Evolutionary conservation across 2,329 filamentous ascomycete species (phyloP), one percentile per base, ranked within the genome.

Genomic region (Arthroderma sp.): DNA sequence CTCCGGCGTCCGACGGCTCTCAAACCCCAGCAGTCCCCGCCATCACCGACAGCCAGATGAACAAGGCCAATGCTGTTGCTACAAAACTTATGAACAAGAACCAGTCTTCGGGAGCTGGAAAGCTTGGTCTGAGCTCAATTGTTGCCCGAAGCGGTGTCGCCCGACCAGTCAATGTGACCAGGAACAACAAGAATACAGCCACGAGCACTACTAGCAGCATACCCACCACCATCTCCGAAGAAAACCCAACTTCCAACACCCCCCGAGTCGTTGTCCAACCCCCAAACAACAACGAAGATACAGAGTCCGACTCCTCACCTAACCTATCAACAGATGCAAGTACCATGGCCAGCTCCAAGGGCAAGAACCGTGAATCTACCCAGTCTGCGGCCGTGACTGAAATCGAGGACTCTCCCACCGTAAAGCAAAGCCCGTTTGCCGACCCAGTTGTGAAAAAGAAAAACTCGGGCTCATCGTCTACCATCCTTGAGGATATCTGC

Each of bases 21-120:
- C 59, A 67, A 8, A 71, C 82, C 11, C 85, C 85, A 3, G 84
- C 85, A 0, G 80, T 89, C 4, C 83, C 84, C 5, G 69, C 70
- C 46, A 79, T 91, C 54, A 80, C 87, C 55, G 52, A 59, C 8
- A 58, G 64, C 3, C 64, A 66, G 44, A 53, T 68, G 5, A 59
- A 61, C 44, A 66, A 63, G 47, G 62, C 64, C 6, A 59, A 59
- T 8, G 55, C 57, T 8, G 47, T 61, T 22, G 53, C 57, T n/a
- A 51, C 55, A 8, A 55, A 45, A 37, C 32, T 34, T 11, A 15
- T 44, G 11, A 41, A 45, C 11, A 27, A 37, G n/a, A 22, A 22
- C 15, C 15, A 22, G 15, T 9, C 8, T 34, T 9, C 32, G 2
- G 32, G 8, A 8, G 34, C 38, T 4, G 40, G 39, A 9, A 47